Percentiles rank a stretch among this genome's conserved stretches.
phyloP scores from a whole-genome alignment of 1,139 yeast genomes.

The Candida sp. region DNA sequence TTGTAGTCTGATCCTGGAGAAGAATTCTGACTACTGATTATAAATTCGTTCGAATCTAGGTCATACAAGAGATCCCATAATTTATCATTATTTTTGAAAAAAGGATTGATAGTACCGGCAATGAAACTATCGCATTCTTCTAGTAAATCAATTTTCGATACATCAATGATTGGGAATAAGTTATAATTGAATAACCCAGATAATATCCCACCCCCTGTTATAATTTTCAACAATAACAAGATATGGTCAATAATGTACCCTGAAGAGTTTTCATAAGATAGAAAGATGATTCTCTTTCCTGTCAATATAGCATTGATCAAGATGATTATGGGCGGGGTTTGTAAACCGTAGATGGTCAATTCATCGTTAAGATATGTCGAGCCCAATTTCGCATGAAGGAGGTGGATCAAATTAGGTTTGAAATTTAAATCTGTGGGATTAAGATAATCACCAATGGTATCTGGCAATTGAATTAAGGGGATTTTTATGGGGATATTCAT shows the following conservation, averaged over 20 bases:
- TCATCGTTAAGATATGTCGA: conserved; percentile 31
- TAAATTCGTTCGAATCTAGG: conserved; percentile 47
- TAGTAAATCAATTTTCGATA: conserved; percentile 56
- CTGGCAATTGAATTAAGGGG: conserved; percentile 42
- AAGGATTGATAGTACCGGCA: conserved; percentile 69
- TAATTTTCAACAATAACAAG: conserved; percentile 49
- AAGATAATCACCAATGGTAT: conserved; percentile 42
- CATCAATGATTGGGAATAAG: conserved; percentile 61
- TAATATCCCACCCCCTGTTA: conserved; percentile 58
- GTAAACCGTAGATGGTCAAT: conserved; percentile 51
- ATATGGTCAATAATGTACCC: conserved; percentile 55
- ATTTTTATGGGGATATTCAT: conserved; percentile 45
- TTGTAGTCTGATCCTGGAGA: conserved; percentile 12
- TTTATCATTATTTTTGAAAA: conserved; percentile 55
- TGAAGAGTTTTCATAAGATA: conserved; percentile 55
- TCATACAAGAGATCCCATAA: conserved; percentile 61
- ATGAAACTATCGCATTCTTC: conserved; percentile 51
- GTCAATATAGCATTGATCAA: conserved; percentile 57
- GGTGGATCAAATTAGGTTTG: conserved; percentile 36
- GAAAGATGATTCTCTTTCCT: conserved; percentile 51
- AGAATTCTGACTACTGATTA: conserved; percentile 20
- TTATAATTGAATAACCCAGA: conserved; percentile 47
- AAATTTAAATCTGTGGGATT: conserved; percentile 46
- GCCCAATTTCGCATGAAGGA: conserved; percentile 33
- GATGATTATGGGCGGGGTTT: conserved; percentile 56